Evolutionary conservation across 805 yeast genomes (phyloP).

Genomic region (Metschnikowia santaceciliae): DNA sequence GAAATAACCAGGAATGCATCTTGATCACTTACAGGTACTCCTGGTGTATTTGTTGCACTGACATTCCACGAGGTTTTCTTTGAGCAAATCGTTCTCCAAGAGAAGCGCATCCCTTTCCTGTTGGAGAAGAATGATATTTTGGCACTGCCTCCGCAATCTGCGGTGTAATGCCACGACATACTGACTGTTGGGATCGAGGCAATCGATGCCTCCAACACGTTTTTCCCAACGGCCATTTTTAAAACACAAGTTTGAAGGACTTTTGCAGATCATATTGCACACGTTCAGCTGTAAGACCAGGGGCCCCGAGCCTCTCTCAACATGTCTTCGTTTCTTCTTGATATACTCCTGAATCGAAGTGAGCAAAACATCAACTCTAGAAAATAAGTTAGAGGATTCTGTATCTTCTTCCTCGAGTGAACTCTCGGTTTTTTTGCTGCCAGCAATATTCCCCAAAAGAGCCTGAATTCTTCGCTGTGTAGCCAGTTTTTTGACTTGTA

Average conservation of each 20-base stretch:
- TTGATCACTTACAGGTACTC: neutral
- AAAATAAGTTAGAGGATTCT: neutral
- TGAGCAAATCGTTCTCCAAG: constrained; percentile 3
- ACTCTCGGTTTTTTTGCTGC: neutral
- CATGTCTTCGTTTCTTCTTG: neutral
- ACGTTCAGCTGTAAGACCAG: neutral
- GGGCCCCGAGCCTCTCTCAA: neutral
- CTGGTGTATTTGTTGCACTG: neutral
- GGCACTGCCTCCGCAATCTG: constrained; percentile 8
- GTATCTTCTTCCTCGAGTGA: neutral
- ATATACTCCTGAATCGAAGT: neutral
- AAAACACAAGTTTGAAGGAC: neutral
- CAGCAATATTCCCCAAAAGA: neutral
- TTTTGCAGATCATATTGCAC: constrained; percentile 5
- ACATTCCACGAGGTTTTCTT: neutral
- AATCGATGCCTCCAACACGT: constrained; percentile 1
- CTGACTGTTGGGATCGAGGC: constrained; percentile 1
- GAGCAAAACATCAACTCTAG: neutral
- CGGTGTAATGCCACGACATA: neutral
- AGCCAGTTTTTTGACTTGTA: neutral
- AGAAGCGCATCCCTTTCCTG: constrained; percentile 12
- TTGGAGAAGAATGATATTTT: constrained; percentile 14
- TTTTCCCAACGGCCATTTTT: constrained; percentile 11
- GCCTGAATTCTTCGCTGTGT: constrained; percentile 1
- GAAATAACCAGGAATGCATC: neutral